Conservation (phyloP, 2,329 filamentous ascomycete species). For the Epichloe sp. region DNA sequence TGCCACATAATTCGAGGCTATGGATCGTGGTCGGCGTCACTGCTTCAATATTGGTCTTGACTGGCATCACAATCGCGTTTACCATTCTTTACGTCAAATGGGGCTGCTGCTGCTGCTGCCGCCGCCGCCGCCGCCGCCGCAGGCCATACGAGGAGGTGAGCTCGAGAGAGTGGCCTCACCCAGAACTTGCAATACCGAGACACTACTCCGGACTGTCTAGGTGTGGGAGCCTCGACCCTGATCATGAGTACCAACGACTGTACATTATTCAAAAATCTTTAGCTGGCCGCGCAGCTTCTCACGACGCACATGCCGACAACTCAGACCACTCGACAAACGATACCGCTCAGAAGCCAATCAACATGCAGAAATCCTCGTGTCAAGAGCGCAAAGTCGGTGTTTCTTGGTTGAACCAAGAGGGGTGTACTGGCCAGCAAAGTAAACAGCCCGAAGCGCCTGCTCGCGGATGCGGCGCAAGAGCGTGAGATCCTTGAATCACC, state of each 20-base stretch:
- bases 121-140: background rate
- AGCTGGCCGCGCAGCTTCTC: slow-evolving; percentile 16
- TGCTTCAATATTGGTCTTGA: background rate
- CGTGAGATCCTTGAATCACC: slow-evolving; percentile 14
- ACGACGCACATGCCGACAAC: background rate
- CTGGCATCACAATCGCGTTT: background rate
- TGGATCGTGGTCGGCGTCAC: background rate
- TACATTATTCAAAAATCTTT: slow-evolving; percentile 31
- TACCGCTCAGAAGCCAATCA: background rate
- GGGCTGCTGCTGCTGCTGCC: background rate
- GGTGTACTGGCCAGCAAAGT: background rate
- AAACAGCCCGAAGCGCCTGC: slow-evolving; percentile 2
- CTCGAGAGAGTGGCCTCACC: background rate
- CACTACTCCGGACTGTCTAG: background rate
- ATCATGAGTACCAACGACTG: slow-evolving; percentile 25
- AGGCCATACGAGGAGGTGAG: background rate
- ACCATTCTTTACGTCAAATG: background rate
- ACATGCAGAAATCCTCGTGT: background rate
- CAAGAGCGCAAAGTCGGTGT: background rate
- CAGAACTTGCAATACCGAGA: background rate
- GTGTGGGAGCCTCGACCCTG: slow-evolving; percentile 7
- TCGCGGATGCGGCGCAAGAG: slow-evolving; percentile 17
- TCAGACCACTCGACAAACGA: background rate
- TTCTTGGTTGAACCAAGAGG: background rate
- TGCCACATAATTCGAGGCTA: background rate